These are phyloP conservation scores for Pyrenula aspistea DNA, from an alignment of 495 filamentous ascomycete species.

Conservation along the genomic window DNA sequence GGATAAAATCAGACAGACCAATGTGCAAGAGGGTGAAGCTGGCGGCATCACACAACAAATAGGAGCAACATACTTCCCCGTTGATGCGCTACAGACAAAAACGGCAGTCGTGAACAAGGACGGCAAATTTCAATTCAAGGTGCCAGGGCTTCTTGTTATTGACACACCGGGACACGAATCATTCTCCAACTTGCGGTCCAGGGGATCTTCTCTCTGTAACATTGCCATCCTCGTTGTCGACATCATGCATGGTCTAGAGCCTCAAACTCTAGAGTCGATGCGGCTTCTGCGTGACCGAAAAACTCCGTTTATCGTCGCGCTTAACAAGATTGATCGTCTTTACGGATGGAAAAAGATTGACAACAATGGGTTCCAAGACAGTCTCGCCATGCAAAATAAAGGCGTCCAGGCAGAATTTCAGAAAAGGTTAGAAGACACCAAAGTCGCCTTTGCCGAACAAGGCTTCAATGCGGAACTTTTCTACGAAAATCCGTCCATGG, in stretches of 20 bases:
- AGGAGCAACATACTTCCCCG: constrained; percentile 98
- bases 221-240: constrained; percentile 99
- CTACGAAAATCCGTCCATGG: constrained; percentile 97
- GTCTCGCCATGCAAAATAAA: constrained; percentile 80
- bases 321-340: constrained; percentile 99
- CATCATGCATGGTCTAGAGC: constrained; percentile 99
- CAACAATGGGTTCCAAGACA: constrained; percentile 96
- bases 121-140: constrained; percentile 88
- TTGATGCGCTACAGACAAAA: constrained; percentile 84
- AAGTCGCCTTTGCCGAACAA: constrained; percentile 87
- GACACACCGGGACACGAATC: constrained; percentile 99
- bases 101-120: constrained; percentile 87
- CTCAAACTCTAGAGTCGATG: constrained; percentile 97
- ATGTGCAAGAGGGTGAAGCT: constrained; percentile 98
- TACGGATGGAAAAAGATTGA: constrained; percentile 97
- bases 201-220: constrained; percentile 96
- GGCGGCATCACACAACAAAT: constrained; percentile 99
- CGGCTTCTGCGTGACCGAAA: constrained; percentile 80
- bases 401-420: constrained; percentile 90
- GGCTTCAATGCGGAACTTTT: constrained; percentile 95
- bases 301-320: constrained; percentile 95
- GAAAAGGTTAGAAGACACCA: constrained; percentile 80
- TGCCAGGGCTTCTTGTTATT: constrained; percentile 92
- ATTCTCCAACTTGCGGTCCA: constrained; percentile 92
- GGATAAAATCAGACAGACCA: constrained; percentile 97